Conservation (phyloP, 2,329 filamentous ascomycete species). For the Coniosporium tulheliwenetii region DNA sequence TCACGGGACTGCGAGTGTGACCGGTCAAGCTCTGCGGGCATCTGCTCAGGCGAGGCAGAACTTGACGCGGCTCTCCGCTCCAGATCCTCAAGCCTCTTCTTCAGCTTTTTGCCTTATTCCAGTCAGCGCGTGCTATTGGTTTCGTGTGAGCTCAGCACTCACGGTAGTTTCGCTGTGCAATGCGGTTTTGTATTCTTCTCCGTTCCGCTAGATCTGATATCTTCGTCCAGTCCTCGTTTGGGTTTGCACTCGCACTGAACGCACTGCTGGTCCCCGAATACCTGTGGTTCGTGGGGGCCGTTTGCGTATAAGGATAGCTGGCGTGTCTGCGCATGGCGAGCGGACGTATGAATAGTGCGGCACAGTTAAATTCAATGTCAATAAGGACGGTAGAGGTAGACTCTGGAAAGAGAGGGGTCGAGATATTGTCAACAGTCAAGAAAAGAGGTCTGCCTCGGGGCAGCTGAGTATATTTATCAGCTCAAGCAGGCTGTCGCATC, state of each 20-base stretch:
- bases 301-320: conserved; percentile 25
- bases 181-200: conserved; percentile 88
- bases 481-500: no score
- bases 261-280: conserved; percentile 81
- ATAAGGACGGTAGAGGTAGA: no score
- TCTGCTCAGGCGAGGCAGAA: conserved; percentile 42
- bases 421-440: no score
- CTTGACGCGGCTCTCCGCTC: conserved; percentile 59
- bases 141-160: conserved; percentile 21
- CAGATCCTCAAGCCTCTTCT: conserved; percentile 74
- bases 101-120: conserved; percentile 67
- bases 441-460: no score
- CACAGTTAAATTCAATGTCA: no score
- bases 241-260: conserved; percentile 85
- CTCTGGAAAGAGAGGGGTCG: no score
- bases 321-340: conserved; percentile 27
- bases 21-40: conserved; percentile 35
- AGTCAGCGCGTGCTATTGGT: conserved; percentile 8
- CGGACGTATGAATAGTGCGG: no score
- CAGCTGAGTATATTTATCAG: no score
- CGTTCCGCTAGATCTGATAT: conserved; percentile 94
- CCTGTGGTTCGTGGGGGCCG: conserved; percentile 34
- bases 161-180: conserved; percentile 97
- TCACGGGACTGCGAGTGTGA: conserved; percentile 9
- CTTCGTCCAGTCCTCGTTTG: conserved; percentile 98